These are phyloP conservation scores for Rhinocladiella mackenziei DNA, from an alignment of 2,329 filamentous ascomycete genomes.

Conservation along the genomic window DNA sequence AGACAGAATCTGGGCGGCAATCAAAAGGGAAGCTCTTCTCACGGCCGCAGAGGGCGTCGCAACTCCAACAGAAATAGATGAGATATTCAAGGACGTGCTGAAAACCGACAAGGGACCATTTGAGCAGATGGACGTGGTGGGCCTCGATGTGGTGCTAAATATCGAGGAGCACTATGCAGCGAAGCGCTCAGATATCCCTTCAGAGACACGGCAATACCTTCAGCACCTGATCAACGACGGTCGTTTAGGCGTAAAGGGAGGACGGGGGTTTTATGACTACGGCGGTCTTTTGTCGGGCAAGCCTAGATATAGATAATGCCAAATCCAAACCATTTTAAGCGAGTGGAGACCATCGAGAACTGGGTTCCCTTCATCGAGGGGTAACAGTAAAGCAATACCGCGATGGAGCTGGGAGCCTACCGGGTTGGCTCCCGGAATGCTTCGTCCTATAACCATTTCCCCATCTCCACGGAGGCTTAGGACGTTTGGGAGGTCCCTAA, in stretches of 20 bases:
- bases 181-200: conserved; percentile 32
- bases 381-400: no score
- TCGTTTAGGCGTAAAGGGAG: conserved; percentile 35
- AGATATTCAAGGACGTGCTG: conserved; percentile 38
- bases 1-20: conserved; percentile 43
- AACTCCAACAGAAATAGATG: conserved; percentile 37
- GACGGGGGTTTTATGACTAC: conserved; percentile 37
- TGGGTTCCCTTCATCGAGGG: no score
- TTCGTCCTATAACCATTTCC: no score
- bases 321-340: no score
- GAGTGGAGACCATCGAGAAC: no score
- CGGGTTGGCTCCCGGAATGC: no score
- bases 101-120: conserved; percentile 38
- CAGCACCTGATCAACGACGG: conserved; percentile 34
- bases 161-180: conserved; percentile 42
- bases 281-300: no score
- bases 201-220: conserved; percentile 35
- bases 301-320: no score
- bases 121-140: conserved; percentile 42
- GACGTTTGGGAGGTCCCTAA: no score
- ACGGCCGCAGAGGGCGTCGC: conserved; percentile 37
- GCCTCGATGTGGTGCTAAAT: conserved; percentile 39
- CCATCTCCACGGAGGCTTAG: no score
- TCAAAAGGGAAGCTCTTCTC: conserved; percentile 41
- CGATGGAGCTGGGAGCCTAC: no score